Conservation (phyloP, 2,329 filamentous ascomycete genomes). For the Pseudogymnoascus pannorum region DNA sequence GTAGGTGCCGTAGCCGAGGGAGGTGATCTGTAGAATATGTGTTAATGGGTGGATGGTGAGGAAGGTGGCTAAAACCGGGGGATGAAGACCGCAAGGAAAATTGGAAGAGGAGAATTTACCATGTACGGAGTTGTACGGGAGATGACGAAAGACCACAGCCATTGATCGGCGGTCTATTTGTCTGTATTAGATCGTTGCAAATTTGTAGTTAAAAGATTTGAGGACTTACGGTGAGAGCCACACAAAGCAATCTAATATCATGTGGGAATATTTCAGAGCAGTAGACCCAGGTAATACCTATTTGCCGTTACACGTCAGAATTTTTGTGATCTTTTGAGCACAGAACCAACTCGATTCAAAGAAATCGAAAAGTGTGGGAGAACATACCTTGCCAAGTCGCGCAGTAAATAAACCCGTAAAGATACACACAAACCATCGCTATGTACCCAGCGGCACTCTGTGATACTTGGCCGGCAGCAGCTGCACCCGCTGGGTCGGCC, state of each 20-base stretch:
- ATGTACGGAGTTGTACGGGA: constrained; percentile 24
- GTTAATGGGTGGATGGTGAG: constrained; percentile 15
- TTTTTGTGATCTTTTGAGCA: constrained; percentile 17
- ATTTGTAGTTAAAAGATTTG: constrained; percentile 16
- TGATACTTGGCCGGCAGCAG: constrained; percentile 11
- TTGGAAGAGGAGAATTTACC: constrained; percentile 29
- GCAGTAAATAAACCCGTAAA: constrained; percentile 15
- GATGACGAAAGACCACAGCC: constrained; percentile 24
- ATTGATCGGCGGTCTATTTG: constrained; percentile 24
- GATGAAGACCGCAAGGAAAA: not conserved
- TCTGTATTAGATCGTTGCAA: constrained; percentile 20
- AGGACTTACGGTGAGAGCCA: constrained; percentile 8
- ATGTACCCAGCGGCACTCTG: constrained; percentile 17
- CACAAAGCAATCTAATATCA: constrained; percentile 27
- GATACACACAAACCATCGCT: constrained; percentile 21
- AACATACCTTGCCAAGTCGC: not conserved
- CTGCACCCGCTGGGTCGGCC: constrained; percentile 29
- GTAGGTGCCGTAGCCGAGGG: constrained; percentile 34
- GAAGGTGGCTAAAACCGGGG: not conserved
- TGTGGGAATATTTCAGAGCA: constrained; percentile 37
- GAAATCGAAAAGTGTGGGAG: constrained; percentile 26
- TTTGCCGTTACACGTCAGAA: constrained; percentile 26
- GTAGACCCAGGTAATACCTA: constrained; percentile 35
- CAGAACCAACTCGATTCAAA: constrained; percentile 36
- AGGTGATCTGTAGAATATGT: constrained; percentile 8